Evolutionary conservation across 192 early-diverging fungal genomes (phyloP), one percentile per base, ranked within the genome.

Genomic region (Backusella macrospora): DNA sequence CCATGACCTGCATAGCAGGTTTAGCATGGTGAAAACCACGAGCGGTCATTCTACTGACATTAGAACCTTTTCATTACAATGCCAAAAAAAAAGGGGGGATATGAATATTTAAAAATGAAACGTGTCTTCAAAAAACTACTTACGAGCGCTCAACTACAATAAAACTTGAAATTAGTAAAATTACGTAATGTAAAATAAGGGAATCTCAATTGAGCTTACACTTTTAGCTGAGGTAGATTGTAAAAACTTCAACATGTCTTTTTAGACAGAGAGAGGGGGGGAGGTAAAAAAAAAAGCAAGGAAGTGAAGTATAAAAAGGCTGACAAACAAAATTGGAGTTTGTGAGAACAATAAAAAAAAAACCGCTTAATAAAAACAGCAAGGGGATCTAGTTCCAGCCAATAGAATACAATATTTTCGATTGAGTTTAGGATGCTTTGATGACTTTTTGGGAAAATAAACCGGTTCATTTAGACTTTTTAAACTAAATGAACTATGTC

Each of bases 11-110:
- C 77, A 81, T 80, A 44, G 89, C 81, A 75, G 84, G 85, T 69
- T 86, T 81, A 64, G 92, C 88, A 68, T 83, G 78, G 78, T 92
- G 91, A 82, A 96, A 86, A 59, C 82, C 76, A 75, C 94, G 90
- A 62, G 67, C 14, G 42, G 70, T 38, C 75, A 76, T 47, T 64
- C 62, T 69, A 42, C 62, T 63, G 14, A 63, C 59, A 37, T 44
- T 15, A 21, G 70, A 42, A 21, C 37, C 75, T 76, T 10, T 47
- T 12, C 15, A 52, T 6, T 67, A 34, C 29, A 34, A 34, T 34
- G 29, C 29, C 29, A 34, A 34, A 34, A 34, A 34, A 34, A 34
- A 34, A 34, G 29, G 2, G 2, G 29, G 29, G 29, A 0, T 34
- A 34, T 34, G 29, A 34, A 34, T 34, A 34, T 34, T 34, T 34